Evolutionary conservation across 345 rosid species (phyloP), one percentile per base, ranked within the genome.

Genomic region (Eucalyptus shirleyi): DNA sequence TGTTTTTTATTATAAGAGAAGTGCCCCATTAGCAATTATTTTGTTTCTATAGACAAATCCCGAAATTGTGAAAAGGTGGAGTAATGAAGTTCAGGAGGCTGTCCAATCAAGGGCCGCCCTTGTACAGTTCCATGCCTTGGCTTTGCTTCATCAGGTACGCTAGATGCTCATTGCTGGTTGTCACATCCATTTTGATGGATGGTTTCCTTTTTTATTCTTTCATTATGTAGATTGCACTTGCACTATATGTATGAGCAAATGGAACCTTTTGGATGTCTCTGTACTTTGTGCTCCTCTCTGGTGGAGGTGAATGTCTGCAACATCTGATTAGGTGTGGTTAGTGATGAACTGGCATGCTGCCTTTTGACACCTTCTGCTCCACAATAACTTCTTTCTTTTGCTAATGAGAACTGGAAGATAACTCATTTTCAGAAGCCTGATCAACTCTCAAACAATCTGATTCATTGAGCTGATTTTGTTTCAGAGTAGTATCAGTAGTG

Each of bases 41-140:
- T 59, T 88, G 53, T 86, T 42, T 86, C 77, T 93, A 77, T 93
- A 96, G 98, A 93, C 98, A 89, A 96, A 93, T 92, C 98, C 98
- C 3, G 98, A 96, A 92, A 96, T 97, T 90, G 99, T 98, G 90
- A 98, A 97, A 93, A 94, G 99, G 90, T 97, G 99, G 99, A 98
- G 99, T 90, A 98, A 98, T 89, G 99, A 98, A 93, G 98, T 98
- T 90, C 99, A 97, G 92, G 99, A 98, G 94, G 99, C 98, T 93
- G 95, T 98, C 91, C 98, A 97, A 49, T 98, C 99, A 60, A 96
- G 98, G 93, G 96, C 99, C 86, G 98, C 99, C 90, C 98, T 98
- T 91, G 99, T 97, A 87, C 99, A 98, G 93, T 98, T 97, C 89
- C 99, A 98, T 95, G 99, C 99, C 28, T 91, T 98, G 86, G 99